Evolutionary conservation across 768 basidiomycete genomes (phyloP).

Genomic region (Phylloporus arenicola): DNA sequence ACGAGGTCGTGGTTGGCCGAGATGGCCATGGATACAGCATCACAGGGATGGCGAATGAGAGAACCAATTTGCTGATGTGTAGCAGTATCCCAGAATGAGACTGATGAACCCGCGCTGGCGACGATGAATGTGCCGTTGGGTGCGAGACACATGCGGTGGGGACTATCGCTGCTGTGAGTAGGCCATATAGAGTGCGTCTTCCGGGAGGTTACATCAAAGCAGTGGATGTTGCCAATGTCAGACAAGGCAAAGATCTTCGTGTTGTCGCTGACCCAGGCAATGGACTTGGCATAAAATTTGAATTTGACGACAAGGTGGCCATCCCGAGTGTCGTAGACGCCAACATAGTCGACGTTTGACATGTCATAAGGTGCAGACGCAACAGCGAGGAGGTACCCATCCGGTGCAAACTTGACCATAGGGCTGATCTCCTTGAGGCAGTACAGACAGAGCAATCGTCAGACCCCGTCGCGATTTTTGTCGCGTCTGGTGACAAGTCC

Average conservation of each 20-base stretch:
- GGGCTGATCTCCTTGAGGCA: no score
- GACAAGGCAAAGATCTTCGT: neutral
- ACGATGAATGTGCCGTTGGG: neutral
- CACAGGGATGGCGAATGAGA: neutral
- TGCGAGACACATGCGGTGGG: neutral
- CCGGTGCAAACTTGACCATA: neutral
- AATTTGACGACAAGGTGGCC: neutral
- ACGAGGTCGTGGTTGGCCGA: conserved; percentile 4
- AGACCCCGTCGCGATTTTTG: neutral
- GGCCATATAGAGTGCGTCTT: neutral
- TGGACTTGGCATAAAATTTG: neutral
- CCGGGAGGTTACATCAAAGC: neutral
- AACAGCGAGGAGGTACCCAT: neutral
- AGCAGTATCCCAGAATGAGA: neutral
- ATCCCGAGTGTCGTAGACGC: neutral
- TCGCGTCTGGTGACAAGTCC: neutral
- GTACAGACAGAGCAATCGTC: no score
- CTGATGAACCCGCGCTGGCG: neutral
- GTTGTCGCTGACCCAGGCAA: neutral
- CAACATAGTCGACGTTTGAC: neutral
- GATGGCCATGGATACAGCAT: neutral
- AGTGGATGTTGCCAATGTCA: neutral
- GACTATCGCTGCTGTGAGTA: neutral
- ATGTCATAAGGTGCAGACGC: no score
- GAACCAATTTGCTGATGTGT: neutral